phyloP scores from a whole-genome alignment of 306 rosid genomes.

The Alnus rubra region DNA sequence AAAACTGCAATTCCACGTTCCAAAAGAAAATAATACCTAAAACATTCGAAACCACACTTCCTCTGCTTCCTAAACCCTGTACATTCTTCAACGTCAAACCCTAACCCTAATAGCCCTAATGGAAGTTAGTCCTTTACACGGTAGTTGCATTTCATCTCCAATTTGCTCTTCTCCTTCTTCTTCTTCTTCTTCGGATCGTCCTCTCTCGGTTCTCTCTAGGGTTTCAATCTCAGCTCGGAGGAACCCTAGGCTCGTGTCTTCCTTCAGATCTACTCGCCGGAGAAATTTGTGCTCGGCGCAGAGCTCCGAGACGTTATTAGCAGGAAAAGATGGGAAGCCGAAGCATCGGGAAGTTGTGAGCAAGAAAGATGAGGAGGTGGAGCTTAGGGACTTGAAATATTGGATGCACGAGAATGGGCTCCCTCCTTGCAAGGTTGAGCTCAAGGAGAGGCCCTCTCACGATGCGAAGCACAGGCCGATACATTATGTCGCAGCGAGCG shows the following conservation, averaged over 20 bases:
- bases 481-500: slow-evolving; percentile 86
- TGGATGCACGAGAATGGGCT: slow-evolving; percentile 94
- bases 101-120: slow-evolving; percentile 37
- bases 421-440: slow-evolving; percentile 82
- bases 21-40: neutral
- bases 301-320: slow-evolving; percentile 70
- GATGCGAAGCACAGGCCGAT: slow-evolving; percentile 59
- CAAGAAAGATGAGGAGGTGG: slow-evolving; percentile 53
- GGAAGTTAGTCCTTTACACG: slow-evolving; percentile 53
- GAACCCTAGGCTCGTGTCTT: slow-evolving; percentile 7
- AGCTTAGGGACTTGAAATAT: slow-evolving; percentile 59
- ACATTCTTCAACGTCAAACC: slow-evolving; percentile 21
- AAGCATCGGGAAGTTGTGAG: slow-evolving; percentile 34
- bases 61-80: neutral
- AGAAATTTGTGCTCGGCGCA: slow-evolving; percentile 53
- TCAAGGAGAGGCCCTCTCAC: slow-evolving; percentile 63
- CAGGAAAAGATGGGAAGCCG: slow-evolving; percentile 45
- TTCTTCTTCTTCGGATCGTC: slow-evolving; percentile 33
- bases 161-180: slow-evolving; percentile 31
- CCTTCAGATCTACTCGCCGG: slow-evolving; percentile 28
- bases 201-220: slow-evolving; percentile 32
- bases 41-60: neutral
- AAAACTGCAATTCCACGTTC: neutral
- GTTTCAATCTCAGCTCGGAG: slow-evolving; percentile 36
- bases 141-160: slow-evolving; percentile 46